Conservation (phyloP, 352 stramenopile species). For the Peronospora destructor region DNA sequence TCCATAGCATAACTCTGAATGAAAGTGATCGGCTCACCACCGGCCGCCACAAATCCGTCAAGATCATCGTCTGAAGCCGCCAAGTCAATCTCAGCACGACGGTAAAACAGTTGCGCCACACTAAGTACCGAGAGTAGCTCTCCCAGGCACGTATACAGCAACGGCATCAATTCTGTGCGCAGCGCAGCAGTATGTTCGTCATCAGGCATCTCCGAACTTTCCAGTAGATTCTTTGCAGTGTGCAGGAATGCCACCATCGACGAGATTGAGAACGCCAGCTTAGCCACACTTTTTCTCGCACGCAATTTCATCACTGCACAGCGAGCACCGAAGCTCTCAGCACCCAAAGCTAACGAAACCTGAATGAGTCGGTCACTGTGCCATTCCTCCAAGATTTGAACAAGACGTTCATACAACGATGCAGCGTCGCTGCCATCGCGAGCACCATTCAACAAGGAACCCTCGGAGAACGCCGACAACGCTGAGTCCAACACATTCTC, state of each 20-base stretch:
- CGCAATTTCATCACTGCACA: constrained; percentile 63
- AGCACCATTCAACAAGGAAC: constrained; percentile 34
- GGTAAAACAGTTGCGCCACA: constrained; percentile 53
- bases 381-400: constrained; percentile 55
- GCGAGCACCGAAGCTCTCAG: constrained; percentile 49
- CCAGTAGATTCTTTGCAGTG: constrained; percentile 26
- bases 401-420: constrained; percentile 51
- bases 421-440: constrained; percentile 23
- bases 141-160: constrained; percentile 39
- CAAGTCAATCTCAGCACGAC: constrained; percentile 62
- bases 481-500: constrained; percentile 54
- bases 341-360: constrained; percentile 11
- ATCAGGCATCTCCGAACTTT: constrained; percentile 26
- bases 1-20: constrained; percentile 49
- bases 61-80: constrained; percentile 59
- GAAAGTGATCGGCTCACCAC: constrained; percentile 51
- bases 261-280: constrained; percentile 48
- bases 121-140: constrained; percentile 41
- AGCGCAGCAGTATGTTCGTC: constrained; percentile 24
- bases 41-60: constrained; percentile 50
- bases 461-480: constrained; percentile 50
- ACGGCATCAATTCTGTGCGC: constrained; percentile 25
- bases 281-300: constrained; percentile 39
- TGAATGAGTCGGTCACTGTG: constrained; percentile 20
- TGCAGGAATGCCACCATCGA: constrained; percentile 48